A percentile compares a stretch with the other conserved stretches of the same genome.
phyloP scores from a whole-genome alignment of 2,329 filamentous ascomycete genomes.

The Lecanicillium sp. region DNA sequence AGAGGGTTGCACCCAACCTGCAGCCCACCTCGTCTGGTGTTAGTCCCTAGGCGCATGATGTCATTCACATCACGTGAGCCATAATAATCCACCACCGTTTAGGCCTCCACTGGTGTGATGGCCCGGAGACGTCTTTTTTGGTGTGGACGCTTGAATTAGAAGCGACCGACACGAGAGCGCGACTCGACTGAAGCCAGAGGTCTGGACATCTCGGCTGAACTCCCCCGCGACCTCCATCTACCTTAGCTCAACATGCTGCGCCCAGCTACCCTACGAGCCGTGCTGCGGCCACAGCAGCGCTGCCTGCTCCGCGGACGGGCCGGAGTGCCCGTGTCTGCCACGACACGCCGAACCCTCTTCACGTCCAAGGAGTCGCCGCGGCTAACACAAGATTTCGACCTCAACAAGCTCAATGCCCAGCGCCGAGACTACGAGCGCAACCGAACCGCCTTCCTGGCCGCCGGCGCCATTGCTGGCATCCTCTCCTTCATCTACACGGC shows the following conservation, averaged over 20 bases:
- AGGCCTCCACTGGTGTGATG: too few species aligned
- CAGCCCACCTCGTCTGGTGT: too few species aligned
- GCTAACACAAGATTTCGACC: constrained; percentile 39
- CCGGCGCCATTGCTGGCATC: constrained; percentile 40
- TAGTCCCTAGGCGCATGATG: too few species aligned
- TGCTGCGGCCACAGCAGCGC: constrained; percentile 14
- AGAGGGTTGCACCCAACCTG: too few species aligned
- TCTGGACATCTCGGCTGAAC: neutral
- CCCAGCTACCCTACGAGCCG: constrained; percentile 15
- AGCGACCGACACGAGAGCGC: too few species aligned
- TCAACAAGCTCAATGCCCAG: constrained; percentile 37
- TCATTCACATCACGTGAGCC: too few species aligned
- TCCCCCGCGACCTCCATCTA: neutral
- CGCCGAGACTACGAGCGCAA: constrained; percentile 41
- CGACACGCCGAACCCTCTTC: constrained; percentile 19
- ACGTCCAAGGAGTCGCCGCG: constrained; percentile 21
- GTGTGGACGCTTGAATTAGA: too few species aligned
- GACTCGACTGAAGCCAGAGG: too few species aligned
- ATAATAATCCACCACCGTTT: too few species aligned
- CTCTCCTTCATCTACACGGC: constrained; percentile 43
- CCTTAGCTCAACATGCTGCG: constrained; percentile 21
- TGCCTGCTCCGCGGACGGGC: constrained; percentile 7
- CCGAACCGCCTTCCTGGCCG: constrained; percentile 42
- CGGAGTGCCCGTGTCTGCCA: constrained; percentile 8
- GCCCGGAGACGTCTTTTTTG: too few species aligned